Evolutionary conservation across 257 asterid genomes (phyloP).

Genomic region (Fraxinus cuspidata): DNA sequence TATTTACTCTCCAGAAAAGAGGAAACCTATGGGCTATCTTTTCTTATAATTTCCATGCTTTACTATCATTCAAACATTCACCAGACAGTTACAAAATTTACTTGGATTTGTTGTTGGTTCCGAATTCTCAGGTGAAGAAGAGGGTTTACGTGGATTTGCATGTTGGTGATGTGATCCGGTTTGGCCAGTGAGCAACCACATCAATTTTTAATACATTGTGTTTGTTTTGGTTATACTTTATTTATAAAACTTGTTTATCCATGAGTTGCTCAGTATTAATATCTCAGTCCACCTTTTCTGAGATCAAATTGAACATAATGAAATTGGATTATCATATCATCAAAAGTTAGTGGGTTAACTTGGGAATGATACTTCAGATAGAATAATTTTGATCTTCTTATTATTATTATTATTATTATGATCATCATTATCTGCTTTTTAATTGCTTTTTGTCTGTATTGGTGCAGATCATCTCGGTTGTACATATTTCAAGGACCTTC

Average conservation of each 20-base stretch:
- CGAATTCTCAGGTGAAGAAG: slow-evolving; percentile 60
- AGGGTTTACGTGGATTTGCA: slow-evolving; percentile 78
- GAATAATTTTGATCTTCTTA: neutral
- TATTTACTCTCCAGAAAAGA: slow-evolving; percentile 3
- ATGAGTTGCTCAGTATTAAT: slow-evolving; percentile 6
- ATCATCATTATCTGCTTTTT: neutral
- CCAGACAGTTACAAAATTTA: slow-evolving; percentile 13
- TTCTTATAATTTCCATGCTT: neutral
- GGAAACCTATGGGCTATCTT: neutral
- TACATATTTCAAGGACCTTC: slow-evolving; percentile 92
- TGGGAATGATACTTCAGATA: slow-evolving; percentile 3
- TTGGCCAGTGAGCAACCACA: slow-evolving; percentile 81
- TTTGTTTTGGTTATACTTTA: neutral
- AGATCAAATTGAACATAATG: slow-evolving; percentile 7
- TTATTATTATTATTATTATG: too few species aligned
- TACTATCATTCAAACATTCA: slow-evolving; percentile 12
- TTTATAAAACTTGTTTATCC: neutral
- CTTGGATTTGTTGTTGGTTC: slow-evolving; percentile 23
- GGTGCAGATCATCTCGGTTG: slow-evolving; percentile 82
- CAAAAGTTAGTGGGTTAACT: slow-evolving; percentile 11
- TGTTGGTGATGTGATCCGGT: slow-evolving; percentile 93
- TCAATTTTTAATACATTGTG: slow-evolving; percentile 15
- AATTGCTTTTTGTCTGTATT: slow-evolving; percentile 23
- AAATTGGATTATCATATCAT: neutral
- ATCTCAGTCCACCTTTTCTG: neutral